Evolutionary conservation across 352 stramenopile genomes (phyloP).

Genomic region (Aphanomyces invadans): DNA sequence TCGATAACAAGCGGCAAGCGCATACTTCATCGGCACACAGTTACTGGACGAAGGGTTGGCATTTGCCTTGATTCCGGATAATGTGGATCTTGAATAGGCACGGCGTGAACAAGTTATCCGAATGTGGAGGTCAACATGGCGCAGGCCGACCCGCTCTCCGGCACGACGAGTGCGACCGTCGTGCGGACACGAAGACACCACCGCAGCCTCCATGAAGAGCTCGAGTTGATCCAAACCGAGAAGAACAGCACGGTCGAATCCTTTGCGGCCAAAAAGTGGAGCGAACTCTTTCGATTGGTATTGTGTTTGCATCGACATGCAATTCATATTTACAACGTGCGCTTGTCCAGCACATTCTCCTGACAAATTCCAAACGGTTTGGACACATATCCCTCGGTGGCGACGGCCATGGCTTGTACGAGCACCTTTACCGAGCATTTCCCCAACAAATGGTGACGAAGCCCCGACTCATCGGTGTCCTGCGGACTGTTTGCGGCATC

Average conservation of each 20-base stretch:
- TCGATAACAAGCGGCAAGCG: no score
- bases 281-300: constrained; percentile 46
- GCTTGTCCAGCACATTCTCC: background rate
- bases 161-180: background rate
- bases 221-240: background rate
- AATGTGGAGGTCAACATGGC: background rate
- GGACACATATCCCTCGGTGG: constrained; percentile 42
- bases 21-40: no score
- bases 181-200: background rate
- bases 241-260: constrained; percentile 46
- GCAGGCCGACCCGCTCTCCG: background rate
- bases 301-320: background rate
- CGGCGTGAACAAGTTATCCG: background rate
- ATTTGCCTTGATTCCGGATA: background rate
- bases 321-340: background rate
- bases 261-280: constrained; percentile 59
- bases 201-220: background rate
- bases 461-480: constrained; percentile 54
- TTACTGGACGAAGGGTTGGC: no score
- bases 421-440: constrained; percentile 62
- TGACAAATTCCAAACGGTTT: constrained; percentile 29
- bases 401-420: constrained; percentile 54
- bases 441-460: constrained; percentile 60
- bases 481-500: constrained; percentile 47
- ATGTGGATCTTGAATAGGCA: background rate